A percentile compares a stretch with the other conserved stretches of the same genome.
Conservation (phyloP, 2,329 filamentous ascomycete genomes). For the Alternaria sp. region DNA sequence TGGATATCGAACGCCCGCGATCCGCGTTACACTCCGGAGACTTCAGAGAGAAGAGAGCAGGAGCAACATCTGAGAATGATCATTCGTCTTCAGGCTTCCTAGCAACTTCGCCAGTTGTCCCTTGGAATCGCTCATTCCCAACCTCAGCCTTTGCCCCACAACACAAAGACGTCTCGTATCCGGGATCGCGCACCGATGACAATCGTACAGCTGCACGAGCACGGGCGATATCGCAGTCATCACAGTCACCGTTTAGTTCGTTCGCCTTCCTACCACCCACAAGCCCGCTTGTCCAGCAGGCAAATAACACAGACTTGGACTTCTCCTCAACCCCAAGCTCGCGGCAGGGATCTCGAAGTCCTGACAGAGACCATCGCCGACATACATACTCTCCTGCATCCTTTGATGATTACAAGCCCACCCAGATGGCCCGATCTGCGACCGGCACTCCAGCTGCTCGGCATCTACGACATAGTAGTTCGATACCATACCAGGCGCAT, state of each 20-base stretch:
- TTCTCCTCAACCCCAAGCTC: slow-evolving; percentile 59
- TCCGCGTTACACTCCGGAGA: slow-evolving; percentile 75
- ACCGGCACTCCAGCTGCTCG: slow-evolving; percentile 43
- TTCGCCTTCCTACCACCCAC: slow-evolving; percentile 90
- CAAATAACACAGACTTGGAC: slow-evolving; percentile 82
- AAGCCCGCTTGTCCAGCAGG: slow-evolving; percentile 88
- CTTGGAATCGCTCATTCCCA: slow-evolving; percentile 64
- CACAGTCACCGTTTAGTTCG: slow-evolving; percentile 75
- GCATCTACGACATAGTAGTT: slow-evolving; percentile 65
- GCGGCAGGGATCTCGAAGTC: slow-evolving; percentile 51
- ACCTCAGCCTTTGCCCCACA: slow-evolving; percentile 42
- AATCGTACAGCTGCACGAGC: slow-evolving; percentile 50
- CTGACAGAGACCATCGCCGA: slow-evolving; percentile 66
- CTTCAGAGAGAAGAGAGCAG: slow-evolving; percentile 61
- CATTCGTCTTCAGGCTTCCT: slow-evolving; percentile 29
- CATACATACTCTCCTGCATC: slow-evolving; percentile 75
- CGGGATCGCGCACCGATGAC: slow-evolving; percentile 28
- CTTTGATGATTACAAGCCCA: slow-evolving; percentile 61
- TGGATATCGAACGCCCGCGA: slow-evolving; percentile 79
- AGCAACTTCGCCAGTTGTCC: slow-evolving; percentile 64
- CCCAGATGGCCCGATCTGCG: slow-evolving; percentile 46
- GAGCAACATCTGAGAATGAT: slow-evolving; percentile 23
- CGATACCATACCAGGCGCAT: slow-evolving; percentile 77
- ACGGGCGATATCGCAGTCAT: slow-evolving; percentile 64
- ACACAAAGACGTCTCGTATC: slow-evolving; percentile 25